Evolutionary conservation across 1,139 yeast species (phyloP).

Genomic region (Yamadazyma dushanensis): DNA sequence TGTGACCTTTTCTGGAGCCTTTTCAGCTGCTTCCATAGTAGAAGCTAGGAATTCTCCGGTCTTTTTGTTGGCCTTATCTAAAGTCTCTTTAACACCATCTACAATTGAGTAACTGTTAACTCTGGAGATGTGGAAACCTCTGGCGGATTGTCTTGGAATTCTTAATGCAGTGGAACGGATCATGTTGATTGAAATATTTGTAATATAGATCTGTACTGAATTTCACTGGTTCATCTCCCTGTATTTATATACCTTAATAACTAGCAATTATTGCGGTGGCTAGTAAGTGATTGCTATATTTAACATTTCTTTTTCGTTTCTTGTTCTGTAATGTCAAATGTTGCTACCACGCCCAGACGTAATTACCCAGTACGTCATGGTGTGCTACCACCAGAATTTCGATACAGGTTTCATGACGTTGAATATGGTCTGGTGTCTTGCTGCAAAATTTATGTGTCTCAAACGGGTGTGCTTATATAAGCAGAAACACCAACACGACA

Average conservation of each 20-base stretch:
- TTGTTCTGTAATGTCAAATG: not conserved
- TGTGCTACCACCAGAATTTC: too few relatives aligned
- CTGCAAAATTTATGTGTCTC: too few relatives aligned
- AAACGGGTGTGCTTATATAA: too few relatives aligned
- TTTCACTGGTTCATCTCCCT: too few relatives aligned
- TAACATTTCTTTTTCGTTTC: conserved; percentile 2
- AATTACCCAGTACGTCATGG: too few relatives aligned
- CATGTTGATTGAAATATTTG: conserved; percentile 8
- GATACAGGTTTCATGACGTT: too few relatives aligned
- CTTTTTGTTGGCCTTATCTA: conserved; percentile 34
- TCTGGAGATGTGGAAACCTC: conserved; percentile 12
- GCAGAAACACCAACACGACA: too few relatives aligned
- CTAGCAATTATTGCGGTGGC: conserved; percentile 13
- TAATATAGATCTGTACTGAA: too few relatives aligned
- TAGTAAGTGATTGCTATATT: conserved; percentile 1
- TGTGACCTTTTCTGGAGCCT: conserved; percentile 20
- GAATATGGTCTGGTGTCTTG: too few relatives aligned
- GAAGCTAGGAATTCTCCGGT: conserved; percentile 38
- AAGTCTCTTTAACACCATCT: conserved; percentile 36
- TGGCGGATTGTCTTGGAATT: conserved; percentile 10
- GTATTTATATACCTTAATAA: conserved; percentile 3
- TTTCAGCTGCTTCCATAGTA: conserved; percentile 33
- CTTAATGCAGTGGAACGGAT: conserved; percentile 13
- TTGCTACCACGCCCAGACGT: too few relatives aligned
- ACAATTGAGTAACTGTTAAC: conserved; percentile 24